Evolutionary conservation across 345 rosid species (phyloP).

Genomic region (Cochlearia excelsa): DNA sequence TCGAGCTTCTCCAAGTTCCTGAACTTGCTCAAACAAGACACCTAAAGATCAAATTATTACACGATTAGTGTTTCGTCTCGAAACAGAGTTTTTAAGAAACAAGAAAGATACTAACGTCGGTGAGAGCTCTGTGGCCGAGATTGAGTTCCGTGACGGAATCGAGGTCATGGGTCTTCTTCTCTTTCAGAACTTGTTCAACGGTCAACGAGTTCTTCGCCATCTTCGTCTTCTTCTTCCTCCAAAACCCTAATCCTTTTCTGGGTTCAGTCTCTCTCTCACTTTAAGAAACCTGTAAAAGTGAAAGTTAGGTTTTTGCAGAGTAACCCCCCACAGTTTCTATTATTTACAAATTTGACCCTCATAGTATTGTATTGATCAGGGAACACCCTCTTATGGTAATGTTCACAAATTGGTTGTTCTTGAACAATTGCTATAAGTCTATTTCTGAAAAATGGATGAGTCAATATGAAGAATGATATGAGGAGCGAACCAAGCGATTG

Average conservation of each 20-base stretch:
- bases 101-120: constrained; percentile 46
- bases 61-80: constrained; percentile 7
- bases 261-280: constrained; percentile 15
- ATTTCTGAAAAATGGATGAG: too few species aligned
- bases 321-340: background rate
- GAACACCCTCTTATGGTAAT: background rate
- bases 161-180: constrained; percentile 46
- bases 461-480: too few species aligned
- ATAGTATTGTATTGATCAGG: background rate
- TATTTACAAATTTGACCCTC: constrained; percentile 3
- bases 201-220: constrained; percentile 52
- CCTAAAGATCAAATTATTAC: constrained; percentile 38
- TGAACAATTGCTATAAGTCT: too few species aligned
- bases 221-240: constrained; percentile 26
- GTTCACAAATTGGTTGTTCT: too few species aligned
- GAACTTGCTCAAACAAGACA: constrained; percentile 63
- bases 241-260: constrained; percentile 27
- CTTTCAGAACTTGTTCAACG: constrained; percentile 57
- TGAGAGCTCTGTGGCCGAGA: constrained; percentile 69
- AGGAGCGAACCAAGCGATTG: too few species aligned
- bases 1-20: constrained; percentile 66
- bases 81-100: constrained; percentile 9
- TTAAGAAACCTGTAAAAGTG: background rate
- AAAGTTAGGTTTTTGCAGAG: background rate
- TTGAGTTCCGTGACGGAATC: constrained; percentile 54